Conservation (phyloP, 805 yeast species). For the Starmera amethionina region DNA sequence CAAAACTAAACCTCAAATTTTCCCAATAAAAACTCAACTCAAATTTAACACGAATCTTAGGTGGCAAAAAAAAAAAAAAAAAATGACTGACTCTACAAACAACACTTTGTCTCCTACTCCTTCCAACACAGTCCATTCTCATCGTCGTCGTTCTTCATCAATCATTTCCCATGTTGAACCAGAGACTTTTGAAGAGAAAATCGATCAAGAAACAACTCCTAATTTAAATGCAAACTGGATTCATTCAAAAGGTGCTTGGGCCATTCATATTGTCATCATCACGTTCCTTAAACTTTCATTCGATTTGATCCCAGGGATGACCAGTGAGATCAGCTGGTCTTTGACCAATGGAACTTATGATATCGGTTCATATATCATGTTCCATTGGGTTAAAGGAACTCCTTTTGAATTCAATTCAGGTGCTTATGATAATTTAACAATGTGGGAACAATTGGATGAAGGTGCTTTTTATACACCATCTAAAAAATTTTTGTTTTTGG, state of each 20-base stretch:
- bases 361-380: slow-evolving; percentile 90
- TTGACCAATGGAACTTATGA: slow-evolving; percentile 85
- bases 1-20: too few species aligned
- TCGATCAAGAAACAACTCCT: slow-evolving; percentile 82
- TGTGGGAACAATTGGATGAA: slow-evolving; percentile 97
- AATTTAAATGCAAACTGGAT: slow-evolving; percentile 96
- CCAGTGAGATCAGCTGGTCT: slow-evolving; percentile 86
- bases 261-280: slow-evolving; percentile 80
- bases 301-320: slow-evolving; percentile 72
- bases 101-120: slow-evolving; percentile 4
- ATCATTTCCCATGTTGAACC: slow-evolving; percentile 89
- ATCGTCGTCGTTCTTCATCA: slow-evolving; percentile 75
- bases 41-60: too few species aligned
- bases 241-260: slow-evolving; percentile 93
- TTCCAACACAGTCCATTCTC: slow-evolving; percentile 8
- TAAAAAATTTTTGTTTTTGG: slow-evolving; percentile 83
- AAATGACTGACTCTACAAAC: not conserved
- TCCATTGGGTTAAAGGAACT: slow-evolving; percentile 92
- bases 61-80: too few species aligned
- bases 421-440: slow-evolving; percentile 88
- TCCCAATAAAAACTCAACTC: too few species aligned
- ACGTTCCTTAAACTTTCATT: slow-evolving; percentile 63
- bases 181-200: slow-evolving; percentile 83
- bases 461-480: slow-evolving; percentile 98
- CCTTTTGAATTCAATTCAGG: slow-evolving; percentile 97